Base-by-base conservation (phyloP, 768 basidiomycete genomes). In the Galerina sulciceps region DNA sequence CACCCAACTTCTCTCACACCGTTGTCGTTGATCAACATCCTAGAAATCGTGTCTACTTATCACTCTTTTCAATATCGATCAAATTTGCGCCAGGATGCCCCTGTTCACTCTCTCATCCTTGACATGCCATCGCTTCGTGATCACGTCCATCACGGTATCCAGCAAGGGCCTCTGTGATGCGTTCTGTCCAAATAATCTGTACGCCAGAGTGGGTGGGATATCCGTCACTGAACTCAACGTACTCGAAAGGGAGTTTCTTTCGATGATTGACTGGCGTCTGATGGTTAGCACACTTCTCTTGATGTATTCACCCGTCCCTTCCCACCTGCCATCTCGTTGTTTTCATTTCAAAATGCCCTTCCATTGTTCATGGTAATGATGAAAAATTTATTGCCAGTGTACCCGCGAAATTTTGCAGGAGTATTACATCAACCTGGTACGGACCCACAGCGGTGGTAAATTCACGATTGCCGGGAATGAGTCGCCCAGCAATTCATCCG, bases 101-200 rank as follows among this genome's bases (percentile, higher is more conserved):
- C 81, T 86, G 35, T 99, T 98, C 81, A 96, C 91, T 48, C 85
- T 99, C 63, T 93, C 94, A 37, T 96, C 95, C 37, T 86, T 99
- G 68, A 99, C 96, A 20, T 94, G 94, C 69, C 97, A 99, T 77
- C 94, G 97, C 59, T 99, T 99, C 77, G 83, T 98, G 70, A 98
- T 99, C 76, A 85, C 96, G 44, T 87, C 94, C 65, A 89, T 98
- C 73, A 87, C 92, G 31, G 93, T 95, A 58, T 90, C 93, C 61
- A 91, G 88, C 78, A 99, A 99, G 75, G 94, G 94, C 0, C 86
- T 98, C 44, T 96, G 93, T 74, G 97, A 99, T 76, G 85, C 88
- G 17, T 99, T 99, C 73, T 96, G 93, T 77, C 94, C 93, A 47
- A 99, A 99, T 73, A 86, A 83, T 56, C 86, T 96, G 69, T 99